Evolutionary conservation across 1,139 yeast genomes (phyloP).

Genomic region (Nematodospora anomalae): DNA sequence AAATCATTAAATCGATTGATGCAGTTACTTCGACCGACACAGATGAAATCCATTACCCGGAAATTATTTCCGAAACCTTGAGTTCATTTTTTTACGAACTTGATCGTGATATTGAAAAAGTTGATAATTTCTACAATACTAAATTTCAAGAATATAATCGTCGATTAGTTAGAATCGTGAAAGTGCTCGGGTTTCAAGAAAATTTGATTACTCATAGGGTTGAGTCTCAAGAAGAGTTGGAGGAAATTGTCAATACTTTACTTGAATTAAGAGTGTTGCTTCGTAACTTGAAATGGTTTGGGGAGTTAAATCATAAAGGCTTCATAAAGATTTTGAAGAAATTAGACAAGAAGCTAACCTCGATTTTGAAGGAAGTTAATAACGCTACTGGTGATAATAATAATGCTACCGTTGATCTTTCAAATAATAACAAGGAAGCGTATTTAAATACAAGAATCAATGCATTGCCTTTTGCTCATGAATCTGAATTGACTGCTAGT

Average conservation of each 20-base stretch:
- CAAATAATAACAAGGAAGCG: constrained; percentile 63
- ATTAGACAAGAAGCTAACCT: constrained; percentile 72
- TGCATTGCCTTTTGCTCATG: constrained; percentile 79
- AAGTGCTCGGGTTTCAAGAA: constrained; percentile 31
- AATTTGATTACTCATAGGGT: constrained; percentile 31
- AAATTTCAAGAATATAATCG: constrained; percentile 75
- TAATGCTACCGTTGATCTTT: constrained; percentile 31
- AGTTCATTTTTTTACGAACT: constrained; percentile 75
- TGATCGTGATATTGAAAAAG: constrained; percentile 80
- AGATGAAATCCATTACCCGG: constrained; percentile 20
- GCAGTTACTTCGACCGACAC: constrained; percentile 33
- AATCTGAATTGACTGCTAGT: constrained; percentile 53
- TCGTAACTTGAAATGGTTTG: constrained; percentile 88
- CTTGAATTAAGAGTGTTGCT: constrained; percentile 76
- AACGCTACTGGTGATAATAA: too few species aligned
- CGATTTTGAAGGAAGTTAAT: constrained; percentile 19
- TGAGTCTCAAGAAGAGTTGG: constrained; percentile 61
- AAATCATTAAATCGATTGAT: constrained; percentile 60
- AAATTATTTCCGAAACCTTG: constrained; percentile 33
- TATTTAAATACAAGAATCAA: constrained; percentile 70
- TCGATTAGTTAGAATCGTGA: constrained; percentile 53
- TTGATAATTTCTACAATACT: constrained; percentile 72
- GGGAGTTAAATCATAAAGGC: constrained; percentile 90
- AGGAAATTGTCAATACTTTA: constrained; percentile 73
- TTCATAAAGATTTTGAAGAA: constrained; percentile 87